A percentile compares a stretch with the other conserved stretches of the same genome.
Evolutionary conservation across 2,329 filamentous ascomycete genomes (phyloP).

Genomic region (Calonectria crousiana): DNA sequence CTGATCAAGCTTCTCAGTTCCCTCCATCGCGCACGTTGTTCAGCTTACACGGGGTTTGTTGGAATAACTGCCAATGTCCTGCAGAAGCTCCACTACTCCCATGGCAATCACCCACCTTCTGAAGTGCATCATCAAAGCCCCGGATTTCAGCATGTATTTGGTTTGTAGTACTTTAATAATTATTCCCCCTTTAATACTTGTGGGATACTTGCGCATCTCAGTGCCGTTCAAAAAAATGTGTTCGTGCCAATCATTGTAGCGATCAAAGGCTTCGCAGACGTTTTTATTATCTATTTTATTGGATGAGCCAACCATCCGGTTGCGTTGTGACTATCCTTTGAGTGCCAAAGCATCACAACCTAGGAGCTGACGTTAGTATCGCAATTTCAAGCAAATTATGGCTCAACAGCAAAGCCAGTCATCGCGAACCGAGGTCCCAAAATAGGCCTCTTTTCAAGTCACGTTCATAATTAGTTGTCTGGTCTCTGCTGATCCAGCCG

Average conservation of each 20-base stretch:
- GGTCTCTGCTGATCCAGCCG: not conserved
- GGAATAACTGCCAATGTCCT: not conserved
- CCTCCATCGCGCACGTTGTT: not conserved
- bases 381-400: not conserved
- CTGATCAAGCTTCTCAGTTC: not conserved
- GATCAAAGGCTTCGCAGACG: not conserved
- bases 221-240: not conserved
- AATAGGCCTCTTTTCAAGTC: not conserved
- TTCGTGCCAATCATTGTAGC: not conserved
- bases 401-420: not conserved
- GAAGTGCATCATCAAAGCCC: not conserved
- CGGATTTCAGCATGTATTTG: not conserved
- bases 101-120: not conserved
- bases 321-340: not conserved
- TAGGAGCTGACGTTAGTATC: not conserved
- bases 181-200: not conserved
- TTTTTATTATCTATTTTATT: not conserved
- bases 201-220: not conserved
- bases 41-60: not conserved
- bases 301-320: too few species aligned
- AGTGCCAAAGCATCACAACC: not conserved
- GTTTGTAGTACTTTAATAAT: not conserved
- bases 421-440: not conserved
- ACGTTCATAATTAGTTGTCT: not conserved
- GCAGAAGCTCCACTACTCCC: not conserved